These are phyloP conservation scores for Candida multigemmis DNA, from an alignment of 805 yeast species.

Conservation along the genomic window DNA sequence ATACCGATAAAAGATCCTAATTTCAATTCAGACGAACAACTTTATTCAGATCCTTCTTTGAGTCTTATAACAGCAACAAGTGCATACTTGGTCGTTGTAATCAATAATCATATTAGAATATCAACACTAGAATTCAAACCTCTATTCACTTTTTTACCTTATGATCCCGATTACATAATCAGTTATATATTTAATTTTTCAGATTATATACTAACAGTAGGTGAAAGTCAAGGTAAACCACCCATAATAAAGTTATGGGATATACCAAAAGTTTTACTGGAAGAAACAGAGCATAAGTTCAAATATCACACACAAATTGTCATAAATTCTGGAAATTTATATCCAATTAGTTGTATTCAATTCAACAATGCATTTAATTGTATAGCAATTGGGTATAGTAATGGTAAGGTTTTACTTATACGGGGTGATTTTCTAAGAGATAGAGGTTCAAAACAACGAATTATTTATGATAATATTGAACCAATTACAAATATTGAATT, in stretches of 20 bases:
- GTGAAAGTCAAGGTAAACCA: constrained; percentile 68
- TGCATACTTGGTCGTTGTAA: constrained; percentile 51
- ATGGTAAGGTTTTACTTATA: constrained; percentile 73
- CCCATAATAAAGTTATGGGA: constrained; percentile 67
- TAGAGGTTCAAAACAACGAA: constrained; percentile 80
- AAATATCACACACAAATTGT: constrained; percentile 53
- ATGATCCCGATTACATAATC: constrained; percentile 56
- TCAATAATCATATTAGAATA: constrained; percentile 44
- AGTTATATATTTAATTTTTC: constrained; percentile 45
- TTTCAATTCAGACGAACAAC: constrained; percentile 47
- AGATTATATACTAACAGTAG: constrained; percentile 58
- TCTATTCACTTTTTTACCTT: constrained; percentile 48
- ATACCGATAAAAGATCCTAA: constrained; percentile 82
- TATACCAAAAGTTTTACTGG: constrained; percentile 37
- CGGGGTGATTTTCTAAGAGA: constrained; percentile 87
- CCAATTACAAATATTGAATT: constrained; percentile 77
- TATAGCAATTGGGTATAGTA: constrained; percentile 69
- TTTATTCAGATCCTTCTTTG: constrained; percentile 73
- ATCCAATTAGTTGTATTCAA: constrained; percentile 64
- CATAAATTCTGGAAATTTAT: constrained; percentile 69
- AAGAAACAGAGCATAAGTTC: constrained; percentile 14
- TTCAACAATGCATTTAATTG: constrained; percentile 49
- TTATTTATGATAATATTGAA: constrained; percentile 64
- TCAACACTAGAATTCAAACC: constrained; percentile 42
- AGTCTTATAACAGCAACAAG: constrained; percentile 54